Base-by-base conservation (phyloP, 2,329 filamentous ascomycete species). In the Cercospora sp. region DNA sequence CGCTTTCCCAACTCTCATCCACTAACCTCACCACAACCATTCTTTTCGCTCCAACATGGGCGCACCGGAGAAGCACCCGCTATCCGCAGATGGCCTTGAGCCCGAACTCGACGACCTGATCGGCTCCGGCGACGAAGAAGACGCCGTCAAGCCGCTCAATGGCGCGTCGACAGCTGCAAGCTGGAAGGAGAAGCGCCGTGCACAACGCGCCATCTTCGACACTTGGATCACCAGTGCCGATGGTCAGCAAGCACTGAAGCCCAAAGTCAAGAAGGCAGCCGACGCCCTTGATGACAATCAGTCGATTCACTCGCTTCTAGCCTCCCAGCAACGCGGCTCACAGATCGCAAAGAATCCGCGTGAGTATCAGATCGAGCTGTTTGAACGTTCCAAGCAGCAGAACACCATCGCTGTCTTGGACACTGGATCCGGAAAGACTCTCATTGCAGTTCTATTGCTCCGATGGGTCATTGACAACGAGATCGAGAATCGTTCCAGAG, bases 391-490 rank as follows among this genome's bases (percentile, higher is more conserved):
- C 3, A 97, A 95, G 76, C 77, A 86, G 62, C 87, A 90, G 72
- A 99, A 99, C 76, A 91, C 90, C 7, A 96, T 99, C 72, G 94
- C 95, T 0, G 95, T 99, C 0, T 85, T 98, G 1, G 93, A 96
- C 75, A 97, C 94, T n/a, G 93, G 95, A 12, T 93, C 93, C 3
- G 95, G 95, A 2, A 99, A 99, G 80, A 99, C 95, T 0, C 83
- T 97, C n/a, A 97, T 99, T 73, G 94, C 95, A 0, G 93, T 92
- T 0, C 85, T 98, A 2, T 84, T 99, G 5, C 85, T 98, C 26
- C 88, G 89, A 45, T 87, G 96, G 77, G 85, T 88, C 9, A 85
- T 98, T 31, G 88, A 93, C 45, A 83, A 90, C 67, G 95, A 99
- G 77, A 81, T 97, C 1, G 89, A 92, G 69, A 82, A 88, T 70